Percentiles rank a stretch among this genome's conserved stretches.
phyloP scores from a whole-genome alignment of 2,329 filamentous ascomycete species.

The Teratosphaeria zuluensis region DNA sequence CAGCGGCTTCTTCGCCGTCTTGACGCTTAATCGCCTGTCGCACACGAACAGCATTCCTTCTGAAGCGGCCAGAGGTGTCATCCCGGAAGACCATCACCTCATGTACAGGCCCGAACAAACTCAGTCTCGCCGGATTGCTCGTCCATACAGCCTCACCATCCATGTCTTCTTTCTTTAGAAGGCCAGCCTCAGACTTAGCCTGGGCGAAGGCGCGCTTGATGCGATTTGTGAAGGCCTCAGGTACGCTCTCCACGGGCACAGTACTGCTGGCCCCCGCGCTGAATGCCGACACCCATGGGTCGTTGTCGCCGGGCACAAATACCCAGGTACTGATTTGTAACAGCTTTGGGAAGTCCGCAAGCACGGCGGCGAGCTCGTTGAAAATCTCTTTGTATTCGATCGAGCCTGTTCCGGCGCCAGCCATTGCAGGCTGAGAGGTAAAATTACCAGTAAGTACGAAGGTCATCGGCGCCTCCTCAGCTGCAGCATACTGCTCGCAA shows the following conservation, averaged over 20 bases:
- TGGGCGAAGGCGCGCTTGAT: constrained; percentile 70
- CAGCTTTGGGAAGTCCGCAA: constrained; percentile 74
- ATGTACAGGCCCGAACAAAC: constrained; percentile 76
- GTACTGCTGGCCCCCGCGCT: constrained; percentile 62
- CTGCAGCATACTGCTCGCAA: constrained; percentile 61
- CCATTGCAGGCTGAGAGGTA: constrained; percentile 46
- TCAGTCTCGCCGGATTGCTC: constrained; percentile 73
- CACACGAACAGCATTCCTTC: constrained; percentile 66
- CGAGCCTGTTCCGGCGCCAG: constrained; percentile 62
- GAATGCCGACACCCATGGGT: constrained; percentile 90
- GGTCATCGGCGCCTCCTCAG: constrained; percentile 53
- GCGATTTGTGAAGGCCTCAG: constrained; percentile 81
- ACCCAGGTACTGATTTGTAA: constrained; percentile 74
- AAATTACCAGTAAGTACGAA: constrained; percentile 88
- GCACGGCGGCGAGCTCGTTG: constrained; percentile 70
- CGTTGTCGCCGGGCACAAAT: constrained; percentile 92
- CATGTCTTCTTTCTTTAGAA: constrained; percentile 34
- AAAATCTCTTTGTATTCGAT: constrained; percentile 98
- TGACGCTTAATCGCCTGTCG: constrained; percentile 34
- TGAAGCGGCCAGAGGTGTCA: constrained; percentile 69
- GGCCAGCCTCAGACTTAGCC: constrained; percentile 61
- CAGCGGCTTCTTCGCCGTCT: constrained; percentile 23
- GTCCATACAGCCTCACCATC: constrained; percentile 77
- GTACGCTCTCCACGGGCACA: constrained; percentile 62
- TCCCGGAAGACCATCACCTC: constrained; percentile 84